phyloP scores from a whole-genome alignment of 2,329 filamentous ascomycete genomes.

The Fusarium camptoceras region DNA sequence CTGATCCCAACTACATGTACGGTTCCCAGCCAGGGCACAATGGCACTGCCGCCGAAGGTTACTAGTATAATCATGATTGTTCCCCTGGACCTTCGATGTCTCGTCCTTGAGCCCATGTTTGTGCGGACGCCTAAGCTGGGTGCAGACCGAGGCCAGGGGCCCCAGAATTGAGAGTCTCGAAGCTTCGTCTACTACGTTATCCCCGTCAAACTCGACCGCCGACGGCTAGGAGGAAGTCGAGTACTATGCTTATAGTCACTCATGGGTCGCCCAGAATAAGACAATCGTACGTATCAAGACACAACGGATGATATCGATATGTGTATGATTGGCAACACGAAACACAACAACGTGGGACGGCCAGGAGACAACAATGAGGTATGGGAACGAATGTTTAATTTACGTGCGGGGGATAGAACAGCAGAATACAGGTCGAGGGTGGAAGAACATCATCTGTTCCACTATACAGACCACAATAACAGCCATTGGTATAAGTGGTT shows the following conservation, averaged over 20 bases:
- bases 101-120: not conserved
- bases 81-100: not conserved
- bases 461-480: conserved; percentile 38
- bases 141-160: not conserved
- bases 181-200: not conserved
- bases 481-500: conserved; percentile 26
- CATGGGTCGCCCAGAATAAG: not conserved
- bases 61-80: conserved; percentile 51
- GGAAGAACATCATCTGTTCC: conserved; percentile 21
- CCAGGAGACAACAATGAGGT: conserved; percentile 8
- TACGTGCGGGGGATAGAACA: conserved; percentile 15
- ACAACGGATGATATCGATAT: conserved; percentile 4
- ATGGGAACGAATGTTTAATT: conserved; percentile 35
- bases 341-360: not conserved
- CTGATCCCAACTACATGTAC: conserved; percentile 64
- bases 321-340: conserved; percentile 29
- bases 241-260: not conserved
- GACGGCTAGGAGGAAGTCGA: not conserved
- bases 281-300: conserved; percentile 5
- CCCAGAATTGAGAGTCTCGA: not conserved
- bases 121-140: not conserved
- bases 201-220: not conserved
- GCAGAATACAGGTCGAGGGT: not conserved
- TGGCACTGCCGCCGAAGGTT: conserved; percentile 66
- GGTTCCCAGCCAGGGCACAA: conserved; percentile 67